These are phyloP conservation scores for Collybia nuda DNA, from an alignment of 768 basidiomycete genomes.

Conservation along the genomic window DNA sequence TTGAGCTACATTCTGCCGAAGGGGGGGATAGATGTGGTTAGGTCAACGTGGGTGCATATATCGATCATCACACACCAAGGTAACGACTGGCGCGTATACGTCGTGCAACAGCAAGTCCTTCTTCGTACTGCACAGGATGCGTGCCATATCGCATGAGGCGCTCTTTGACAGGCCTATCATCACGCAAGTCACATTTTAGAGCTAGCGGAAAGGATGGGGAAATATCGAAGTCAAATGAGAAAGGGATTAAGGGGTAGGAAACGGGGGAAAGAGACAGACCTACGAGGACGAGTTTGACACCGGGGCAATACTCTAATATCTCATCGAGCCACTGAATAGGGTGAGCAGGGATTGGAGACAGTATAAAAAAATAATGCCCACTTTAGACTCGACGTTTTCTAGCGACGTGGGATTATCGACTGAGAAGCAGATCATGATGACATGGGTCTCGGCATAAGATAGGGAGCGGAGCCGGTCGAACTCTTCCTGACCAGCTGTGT, in stretches of 20 bases:
- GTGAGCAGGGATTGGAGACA: not conserved
- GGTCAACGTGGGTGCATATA: not conserved
- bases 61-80: conserved; percentile 59
- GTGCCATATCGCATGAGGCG: conserved; percentile 68
- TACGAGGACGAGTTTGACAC: conserved; percentile 72
- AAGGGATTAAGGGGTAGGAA: conserved; percentile 11
- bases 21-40: not conserved
- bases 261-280: conserved; percentile 4
- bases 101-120: conserved; percentile 83
- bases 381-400: conserved; percentile 95
- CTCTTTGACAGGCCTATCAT: conserved; percentile 72
- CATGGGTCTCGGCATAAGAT: conserved; percentile 96
- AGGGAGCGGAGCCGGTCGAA: conserved; percentile 92
- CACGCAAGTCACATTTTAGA: conserved; percentile 93
- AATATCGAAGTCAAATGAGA: conserved; percentile 1
- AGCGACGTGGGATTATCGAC: conserved; percentile 95
- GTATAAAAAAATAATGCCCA: conserved; percentile 21
- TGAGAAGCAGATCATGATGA: conserved; percentile 95
- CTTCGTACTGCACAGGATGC: conserved; percentile 87
- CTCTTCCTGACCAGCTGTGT: conserved; percentile 98
- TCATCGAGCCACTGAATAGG: conserved; percentile 84
- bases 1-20: conserved; percentile 87
- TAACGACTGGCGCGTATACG: conserved; percentile 93
- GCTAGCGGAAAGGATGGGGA: conserved; percentile 51
- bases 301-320: conserved; percentile 89